Evolutionary conservation across 106 monocot species (phyloP).

Genomic region (Apostasia ramifera): DNA sequence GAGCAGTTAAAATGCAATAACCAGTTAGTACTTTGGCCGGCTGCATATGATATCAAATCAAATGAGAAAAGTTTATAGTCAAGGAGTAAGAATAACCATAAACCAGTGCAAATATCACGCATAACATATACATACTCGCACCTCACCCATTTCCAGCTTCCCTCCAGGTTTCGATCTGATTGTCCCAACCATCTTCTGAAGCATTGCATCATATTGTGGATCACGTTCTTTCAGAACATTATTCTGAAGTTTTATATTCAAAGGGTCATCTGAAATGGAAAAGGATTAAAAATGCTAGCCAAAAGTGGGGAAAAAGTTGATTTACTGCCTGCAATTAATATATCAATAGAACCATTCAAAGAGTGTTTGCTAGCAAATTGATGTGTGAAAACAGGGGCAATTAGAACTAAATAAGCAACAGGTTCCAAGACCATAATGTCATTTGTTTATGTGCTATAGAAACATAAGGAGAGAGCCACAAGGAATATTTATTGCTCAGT

Average conservation of each 20-base stretch:
- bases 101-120: too few relatives aligned
- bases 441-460: too few relatives aligned
- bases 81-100: too few relatives aligned
- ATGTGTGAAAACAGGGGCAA: not conserved
- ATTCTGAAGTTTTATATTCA: conserved; percentile 11
- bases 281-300: not conserved
- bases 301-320: not conserved
- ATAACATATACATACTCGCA: conserved; percentile 10
- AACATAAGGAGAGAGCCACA: too few relatives aligned
- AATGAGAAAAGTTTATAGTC: too few relatives aligned
- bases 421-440: too few relatives aligned
- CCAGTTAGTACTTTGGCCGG: too few relatives aligned
- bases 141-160: conserved; percentile 75
- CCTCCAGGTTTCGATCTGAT: conserved; percentile 54
- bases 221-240: conserved; percentile 52
- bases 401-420: too few relatives aligned
- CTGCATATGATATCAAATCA: too few relatives aligned
- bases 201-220: conserved; percentile 57
- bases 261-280: conserved; percentile 18
- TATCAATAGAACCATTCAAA: not conserved
- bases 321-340: not conserved
- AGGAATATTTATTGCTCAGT: too few relatives aligned
- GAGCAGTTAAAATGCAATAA: too few relatives aligned
- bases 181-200: conserved; percentile 55
- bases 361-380: not conserved